Evolutionary conservation across 192 early-diverging fungal species (phyloP), one percentile per base, ranked within the genome.

Genomic region (Podila verticillata): DNA sequence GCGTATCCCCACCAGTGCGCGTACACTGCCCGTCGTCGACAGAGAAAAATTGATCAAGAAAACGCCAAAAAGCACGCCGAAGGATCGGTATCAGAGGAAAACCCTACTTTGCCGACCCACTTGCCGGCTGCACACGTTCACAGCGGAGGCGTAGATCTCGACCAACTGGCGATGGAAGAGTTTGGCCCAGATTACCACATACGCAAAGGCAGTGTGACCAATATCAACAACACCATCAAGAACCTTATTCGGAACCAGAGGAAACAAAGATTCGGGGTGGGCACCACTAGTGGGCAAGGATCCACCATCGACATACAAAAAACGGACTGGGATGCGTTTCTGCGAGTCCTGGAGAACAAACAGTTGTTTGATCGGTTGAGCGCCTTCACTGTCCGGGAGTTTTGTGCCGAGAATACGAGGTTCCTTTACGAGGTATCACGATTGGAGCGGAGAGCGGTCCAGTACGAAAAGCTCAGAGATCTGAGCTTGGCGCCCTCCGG

Each of bases 371-470:
- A 72, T 12, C 61, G 56, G 19, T 44, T 80, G 44, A 80, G 77
- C 47, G 68, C 65, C 19, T 80, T 80, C 32, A 80, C 77, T 0
- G 77, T 80, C 20, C 36, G 70, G 51, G 77, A 80, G 56, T 80
- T 80, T 31, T 80, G 77, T 68, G 77, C 77, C 10, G 77, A 80
- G 47, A 80, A 80, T 57, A 80, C 61, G 22, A 51, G 77, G 9
- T 80, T 80, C 31, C 48, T 80, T 5, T 80, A 80, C 20, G 77
- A 80, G 34, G 77, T 80, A 1, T 68, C 70, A 7, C 64, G 77
- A 4, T 17, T 80, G 47, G 77, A 80, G 48, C 67, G 63, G 57
- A 56, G 77, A 31, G 77, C 77, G 5, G 13, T 63, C 0, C 77
- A 80, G 24, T 80, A 80, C 49, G 77, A 80, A 39, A 65, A 59